phyloP scores from a whole-genome alignment of 345 rosid species.

The Schrenkiella parvula region DNA sequence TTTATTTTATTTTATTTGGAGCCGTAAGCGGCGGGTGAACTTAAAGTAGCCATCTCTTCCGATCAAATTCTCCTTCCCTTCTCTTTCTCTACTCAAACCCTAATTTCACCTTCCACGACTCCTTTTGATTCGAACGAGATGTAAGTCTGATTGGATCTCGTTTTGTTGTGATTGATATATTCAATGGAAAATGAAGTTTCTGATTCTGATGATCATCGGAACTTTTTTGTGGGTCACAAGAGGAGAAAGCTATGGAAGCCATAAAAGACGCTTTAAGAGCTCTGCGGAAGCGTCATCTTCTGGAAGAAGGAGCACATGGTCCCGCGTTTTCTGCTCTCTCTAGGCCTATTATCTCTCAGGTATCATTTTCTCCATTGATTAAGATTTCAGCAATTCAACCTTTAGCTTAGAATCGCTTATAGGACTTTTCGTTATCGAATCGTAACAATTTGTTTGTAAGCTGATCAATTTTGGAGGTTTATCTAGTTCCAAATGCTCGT shows the following conservation, averaged over 20 bases:
- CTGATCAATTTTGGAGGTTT: not conserved
- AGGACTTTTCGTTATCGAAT: not conserved
- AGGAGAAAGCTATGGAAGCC: constrained; percentile 57
- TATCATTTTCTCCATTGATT: constrained; percentile 17
- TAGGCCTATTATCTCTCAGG: constrained; percentile 78
- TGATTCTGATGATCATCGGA: not conserved
- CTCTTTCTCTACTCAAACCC: constrained; percentile 13
- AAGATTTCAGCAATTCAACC: not conserved
- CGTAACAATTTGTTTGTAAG: not conserved
- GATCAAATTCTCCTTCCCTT: constrained; percentile 2
- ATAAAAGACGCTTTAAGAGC: constrained; percentile 82
- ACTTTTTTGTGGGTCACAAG: constrained; percentile 46
- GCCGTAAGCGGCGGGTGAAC: constrained; percentile 10
- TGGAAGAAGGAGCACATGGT: constrained; percentile 91
- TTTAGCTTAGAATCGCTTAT: not conserved
- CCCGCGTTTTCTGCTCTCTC: constrained; percentile 82
- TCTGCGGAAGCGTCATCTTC: constrained; percentile 72
- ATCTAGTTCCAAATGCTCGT: not conserved
- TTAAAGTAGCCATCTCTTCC: constrained; percentile 15
- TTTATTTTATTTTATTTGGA: not conserved
- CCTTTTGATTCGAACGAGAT: constrained; percentile 1
- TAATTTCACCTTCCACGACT: not conserved
- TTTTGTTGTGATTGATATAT: not conserved
- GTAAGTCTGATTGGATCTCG: not conserved
- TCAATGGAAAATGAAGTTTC: not conserved